Conservation (phyloP, 2,329 filamentous ascomycete species). For the Colletotrichum phormii region DNA sequence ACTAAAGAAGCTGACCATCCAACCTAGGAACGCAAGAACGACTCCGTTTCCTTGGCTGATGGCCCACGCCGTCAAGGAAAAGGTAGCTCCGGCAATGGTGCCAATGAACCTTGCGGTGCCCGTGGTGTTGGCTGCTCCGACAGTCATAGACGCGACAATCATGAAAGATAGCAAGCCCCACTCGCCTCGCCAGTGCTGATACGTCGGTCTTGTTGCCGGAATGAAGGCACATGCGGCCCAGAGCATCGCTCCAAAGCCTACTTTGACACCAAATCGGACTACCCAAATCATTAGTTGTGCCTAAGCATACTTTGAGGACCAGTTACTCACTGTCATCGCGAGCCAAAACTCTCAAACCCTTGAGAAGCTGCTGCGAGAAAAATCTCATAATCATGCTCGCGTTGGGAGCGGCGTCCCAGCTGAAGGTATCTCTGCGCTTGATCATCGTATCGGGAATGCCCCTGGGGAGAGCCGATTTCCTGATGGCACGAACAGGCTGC, state of each 20-base stretch:
- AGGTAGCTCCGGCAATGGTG: constrained; percentile 82
- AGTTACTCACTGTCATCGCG: constrained; percentile 63
- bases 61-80: constrained; percentile 83
- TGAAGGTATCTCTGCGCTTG: constrained; percentile 63
- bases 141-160: constrained; percentile 98
- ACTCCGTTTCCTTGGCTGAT: constrained; percentile 79
- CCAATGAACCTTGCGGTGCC: constrained; percentile 88
- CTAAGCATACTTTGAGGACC: constrained; percentile 34
- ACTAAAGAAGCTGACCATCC: constrained; percentile 82
- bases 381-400: constrained; percentile 56
- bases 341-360: constrained; percentile 59
- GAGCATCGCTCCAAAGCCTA: constrained; percentile 87
- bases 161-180: constrained; percentile 98
- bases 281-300: constrained; percentile 11
- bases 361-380: constrained; percentile 59
- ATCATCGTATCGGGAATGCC: constrained; percentile 68
- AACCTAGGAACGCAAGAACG: constrained; percentile 83
- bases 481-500: constrained; percentile 57
- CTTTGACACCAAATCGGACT: constrained; percentile 87
- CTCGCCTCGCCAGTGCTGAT: constrained; percentile 91
- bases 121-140: constrained; percentile 94
- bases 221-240: constrained; percentile 94
- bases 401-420: constrained; percentile 66
- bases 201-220: constrained; percentile 79
- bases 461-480: constrained; percentile 65